Base-by-base conservation (phyloP, 2,329 filamentous ascomycete genomes). In the Aureobasidium sp. region DNA sequence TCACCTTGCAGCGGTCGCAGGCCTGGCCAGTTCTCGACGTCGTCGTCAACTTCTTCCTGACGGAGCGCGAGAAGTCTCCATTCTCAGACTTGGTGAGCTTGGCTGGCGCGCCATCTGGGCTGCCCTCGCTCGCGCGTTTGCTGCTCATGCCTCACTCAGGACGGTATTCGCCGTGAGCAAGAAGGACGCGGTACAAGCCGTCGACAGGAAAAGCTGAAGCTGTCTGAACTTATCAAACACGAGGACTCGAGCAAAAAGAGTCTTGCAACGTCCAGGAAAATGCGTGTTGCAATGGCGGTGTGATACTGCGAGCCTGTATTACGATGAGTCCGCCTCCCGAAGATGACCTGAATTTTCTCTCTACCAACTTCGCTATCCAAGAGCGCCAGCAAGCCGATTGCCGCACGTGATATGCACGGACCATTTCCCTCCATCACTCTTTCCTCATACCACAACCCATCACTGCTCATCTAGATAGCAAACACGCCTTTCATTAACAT, bases 1-100 rank as follows among this genome's bases (percentile, higher is more conserved):
- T 29, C 22, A 90, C 88, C 82, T 93, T 94, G 81, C 91, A 95
- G 62, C 91, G 82, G 75, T 95, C 90, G 80, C 90, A 95, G 36
- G 90, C 90, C 76, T 95, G 90, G 11, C 90, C 90, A 0, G 90
- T 95, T 62, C 84, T 78, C 65, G 80, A 81, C 60, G 81, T 83
- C 62, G 77, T 77, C 58, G 77, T 75, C 60, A 84, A 74, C 68
- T 80, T 80, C 73, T 83, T 82, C 27, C 63, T 49, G 8, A 81
- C 79, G 15, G 75, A 72, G 63, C 73, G 70, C 57, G 75, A 77
- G 67, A 77, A 78, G 62, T 77, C 74, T 27, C 59, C 64, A 55
- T 62, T 48, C 34, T 64, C 62, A n/a, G 64, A 72, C 69, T 22
- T 73, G 41, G 69, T 69, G 42, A 68, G 48, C 53, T 65, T 69